Percentiles rank a stretch among this genome's conserved stretches.
Conservation (phyloP, 192 early-diverging fungal genomes). For the Backusella luteola region DNA sequence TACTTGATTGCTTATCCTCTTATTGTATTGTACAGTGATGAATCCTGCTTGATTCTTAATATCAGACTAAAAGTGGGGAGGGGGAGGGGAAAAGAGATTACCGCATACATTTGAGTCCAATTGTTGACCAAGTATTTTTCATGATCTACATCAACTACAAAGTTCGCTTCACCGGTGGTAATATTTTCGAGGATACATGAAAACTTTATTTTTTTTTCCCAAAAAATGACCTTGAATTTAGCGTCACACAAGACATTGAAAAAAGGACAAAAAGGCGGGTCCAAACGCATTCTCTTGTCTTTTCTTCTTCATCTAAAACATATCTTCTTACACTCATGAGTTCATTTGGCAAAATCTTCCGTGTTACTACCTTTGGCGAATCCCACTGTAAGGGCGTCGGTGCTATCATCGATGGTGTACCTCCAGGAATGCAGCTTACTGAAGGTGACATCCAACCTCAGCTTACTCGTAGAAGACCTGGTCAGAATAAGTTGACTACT, state of each 20-base stretch:
- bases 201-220: not conserved
- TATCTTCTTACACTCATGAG: conserved; percentile 54
- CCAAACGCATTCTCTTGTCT: not conserved
- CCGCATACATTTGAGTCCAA: too few species aligned
- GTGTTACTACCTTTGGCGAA: conserved; percentile 95
- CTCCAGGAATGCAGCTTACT: conserved; percentile 87
- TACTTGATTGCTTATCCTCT: too few species aligned
- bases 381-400: conserved; percentile 98
- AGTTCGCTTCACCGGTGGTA: too few species aligned
- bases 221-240: not conserved
- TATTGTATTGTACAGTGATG: too few species aligned
- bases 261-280: not conserved
- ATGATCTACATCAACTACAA: too few species aligned
- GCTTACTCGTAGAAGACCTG: conserved; percentile 87
- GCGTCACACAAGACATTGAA: not conserved
- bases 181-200: not conserved
- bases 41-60: too few species aligned
- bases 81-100: too few species aligned
- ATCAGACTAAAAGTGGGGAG: too few species aligned
- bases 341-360: conserved; percentile 79
- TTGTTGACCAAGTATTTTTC: too few species aligned
- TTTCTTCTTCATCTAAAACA: not conserved
- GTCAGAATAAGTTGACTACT: conserved; percentile 93
- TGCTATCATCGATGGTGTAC: conserved; percentile 93
- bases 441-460: conserved; percentile 93